Conservation (phyloP, 2,329 filamentous ascomycete species). For the Hyphodiscus sp. region DNA sequence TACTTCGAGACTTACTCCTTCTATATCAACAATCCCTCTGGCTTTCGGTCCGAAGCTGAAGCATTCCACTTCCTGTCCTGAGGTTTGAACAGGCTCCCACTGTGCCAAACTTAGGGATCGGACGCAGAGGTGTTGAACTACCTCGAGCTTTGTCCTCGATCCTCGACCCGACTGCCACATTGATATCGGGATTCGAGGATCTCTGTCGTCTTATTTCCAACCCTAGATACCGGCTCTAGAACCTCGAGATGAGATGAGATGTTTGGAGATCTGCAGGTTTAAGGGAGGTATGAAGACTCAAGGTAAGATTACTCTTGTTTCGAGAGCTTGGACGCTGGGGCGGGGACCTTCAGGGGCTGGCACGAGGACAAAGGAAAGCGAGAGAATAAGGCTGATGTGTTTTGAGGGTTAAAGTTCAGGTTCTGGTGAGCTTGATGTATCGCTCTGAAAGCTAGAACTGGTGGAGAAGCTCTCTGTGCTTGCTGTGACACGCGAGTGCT, state of each 20-base stretch:
- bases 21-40: not conserved
- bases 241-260: not conserved
- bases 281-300: not conserved
- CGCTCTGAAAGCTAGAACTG: not conserved
- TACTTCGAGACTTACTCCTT: not conserved
- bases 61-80: not conserved
- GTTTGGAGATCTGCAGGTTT: not conserved
- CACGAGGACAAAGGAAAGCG: not conserved
- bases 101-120: not conserved
- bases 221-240: not conserved
- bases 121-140: not conserved
- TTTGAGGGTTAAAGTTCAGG: not conserved
- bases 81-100: not conserved
- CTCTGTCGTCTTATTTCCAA: not conserved
- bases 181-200: not conserved
- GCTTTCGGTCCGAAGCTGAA: not conserved
- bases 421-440: not conserved
- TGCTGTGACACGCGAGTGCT: not conserved
- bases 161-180: not conserved
- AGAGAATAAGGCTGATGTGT: slow-evolving; percentile 9
- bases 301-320: slow-evolving; percentile 20
- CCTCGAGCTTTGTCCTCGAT: not conserved
- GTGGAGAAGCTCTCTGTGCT: not conserved
- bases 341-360: slow-evolving; percentile 8
- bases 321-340: slow-evolving; percentile 12